A percentile compares a stretch with the other conserved stretches of the same genome.
Evolutionary conservation across 768 basidiomycete genomes (phyloP).

Genomic region (Gyrodon lividus): DNA sequence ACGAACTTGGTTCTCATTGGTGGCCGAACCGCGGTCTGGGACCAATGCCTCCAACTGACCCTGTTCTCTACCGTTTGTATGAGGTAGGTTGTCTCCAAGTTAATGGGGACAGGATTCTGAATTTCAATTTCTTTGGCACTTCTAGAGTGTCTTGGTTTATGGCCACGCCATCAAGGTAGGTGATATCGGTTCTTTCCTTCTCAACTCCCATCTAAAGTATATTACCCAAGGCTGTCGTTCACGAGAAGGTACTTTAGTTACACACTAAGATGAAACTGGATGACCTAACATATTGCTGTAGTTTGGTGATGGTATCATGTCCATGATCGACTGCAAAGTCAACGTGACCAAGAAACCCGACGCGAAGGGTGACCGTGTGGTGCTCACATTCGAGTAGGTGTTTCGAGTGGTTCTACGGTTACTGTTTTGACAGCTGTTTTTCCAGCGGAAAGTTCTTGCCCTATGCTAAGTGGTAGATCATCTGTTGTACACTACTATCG

Average conservation of each 20-base stretch:
- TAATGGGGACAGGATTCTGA: neutral
- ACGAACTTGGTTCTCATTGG: conserved; percentile 62
- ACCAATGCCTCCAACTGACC: conserved; percentile 72
- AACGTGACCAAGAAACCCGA: conserved; percentile 65
- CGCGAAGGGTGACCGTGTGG: conserved; percentile 76
- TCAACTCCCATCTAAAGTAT: neutral
- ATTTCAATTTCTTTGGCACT: neutral
- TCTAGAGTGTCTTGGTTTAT: conserved; percentile 69
- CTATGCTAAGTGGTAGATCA: conserved; percentile 62
- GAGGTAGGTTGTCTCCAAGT: conserved; percentile 46
- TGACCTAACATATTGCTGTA: conserved; percentile 22
- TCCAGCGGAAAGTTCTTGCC: conserved; percentile 75
- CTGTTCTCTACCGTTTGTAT: conserved; percentile 78
- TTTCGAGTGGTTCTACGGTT: neutral
- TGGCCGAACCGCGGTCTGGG: conserved; percentile 71
- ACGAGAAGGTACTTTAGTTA: conserved; percentile 57
- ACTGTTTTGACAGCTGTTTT: conserved; percentile 2
- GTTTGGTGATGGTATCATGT: conserved; percentile 90
- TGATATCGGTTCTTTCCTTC: neutral
- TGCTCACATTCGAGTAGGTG: conserved; percentile 78
- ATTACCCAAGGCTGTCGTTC: conserved; percentile 57
- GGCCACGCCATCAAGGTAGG: conserved; percentile 75
- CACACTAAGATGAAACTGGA: neutral
- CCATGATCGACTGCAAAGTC: conserved; percentile 82
- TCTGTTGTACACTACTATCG: conserved; percentile 1